Conservation (phyloP, 306 rosid genomes). For the Malus domestica region ASM211411v1 NC_041799.1:33081001-33081500, state of each 20-base stretch:
- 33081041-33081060: neutral
- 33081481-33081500: slow-evolving; percentile 1
- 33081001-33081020: slow-evolving; percentile 1
- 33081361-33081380: neutral
- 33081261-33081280: neutral
- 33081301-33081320: neutral
- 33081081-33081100: neutral
- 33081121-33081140: neutral
- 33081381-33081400: neutral
- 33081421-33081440: neutral
- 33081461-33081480: neutral
- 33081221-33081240: neutral
- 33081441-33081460: neutral
- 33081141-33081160: neutral
- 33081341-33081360: neutral
- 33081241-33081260: neutral
- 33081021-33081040: neutral
- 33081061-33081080: neutral
- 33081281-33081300: neutral
- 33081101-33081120: neutral
- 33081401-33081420: neutral
- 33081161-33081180: neutral
- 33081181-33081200: neutral
- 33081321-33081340: neutral
- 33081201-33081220: neutral